Base-by-base conservation (phyloP, 306 rosid genomes). In the Vigna hirtella region DNA sequence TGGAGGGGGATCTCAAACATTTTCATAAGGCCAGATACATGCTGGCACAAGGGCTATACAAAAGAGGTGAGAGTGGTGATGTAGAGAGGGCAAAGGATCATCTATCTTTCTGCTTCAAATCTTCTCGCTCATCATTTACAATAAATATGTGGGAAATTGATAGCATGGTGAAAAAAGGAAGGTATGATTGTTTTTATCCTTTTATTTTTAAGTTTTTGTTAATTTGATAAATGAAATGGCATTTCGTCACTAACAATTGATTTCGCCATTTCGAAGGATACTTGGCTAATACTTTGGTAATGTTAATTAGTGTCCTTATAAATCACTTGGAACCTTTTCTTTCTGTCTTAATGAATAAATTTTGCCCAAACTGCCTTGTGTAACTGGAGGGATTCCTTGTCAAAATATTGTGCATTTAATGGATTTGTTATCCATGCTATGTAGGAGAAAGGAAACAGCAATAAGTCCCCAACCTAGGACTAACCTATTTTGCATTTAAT, bases 121-220 rank as follows among this genome's bases (percentile, higher is more conserved):
- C 98, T 74, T 86, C 97, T 53, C 96, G 98, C 77, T 94, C 98
- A 67, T 89, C 98, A 59, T 94, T 94, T 83, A 94, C 98, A 1
- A 94, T 94, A 87, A 92, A 94, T 79, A 94, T 94, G 98, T 94
- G 98, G 98, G 98, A 94, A 90, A 94, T 94, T 76, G 98, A 94
- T 86, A 94, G 98, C 91, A 85, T 66, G 85, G 86, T 85, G 16
- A 94, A 94, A 83, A 94, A 92, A 73, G 98, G 97, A 91, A 92
- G 98, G 98, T 92, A 88, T 5, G 52, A 43, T 50, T 78, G 42
- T 76, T 61, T 52, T 57, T 79, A 17, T 36, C 52, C 40, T 80
- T 73, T 80, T 38, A 30, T 68, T 73, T 70, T 69, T 72, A 52
- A 66, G 56, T 26, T 32, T 49, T 18, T 49, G 22, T 56, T 49